Evolutionary conservation across 257 asterid genomes (phyloP), one percentile per base, ranked within the genome.

Genomic region (Solanum virginianum): DNA sequence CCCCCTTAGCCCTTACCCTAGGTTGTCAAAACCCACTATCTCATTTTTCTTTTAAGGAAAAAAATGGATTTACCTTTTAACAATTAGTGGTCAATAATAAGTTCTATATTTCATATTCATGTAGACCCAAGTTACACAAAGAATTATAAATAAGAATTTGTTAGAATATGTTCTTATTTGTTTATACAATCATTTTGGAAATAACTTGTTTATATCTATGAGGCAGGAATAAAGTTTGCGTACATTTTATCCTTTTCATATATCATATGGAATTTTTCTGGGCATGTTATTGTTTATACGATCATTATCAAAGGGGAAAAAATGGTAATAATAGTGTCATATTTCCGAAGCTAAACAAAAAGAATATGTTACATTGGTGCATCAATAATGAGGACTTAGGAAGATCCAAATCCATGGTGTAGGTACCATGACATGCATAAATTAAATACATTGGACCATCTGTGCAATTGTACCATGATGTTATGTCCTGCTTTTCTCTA

Each of bases 81-180:
- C 80, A 70, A 43, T 43, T 12, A 43, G 57, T 72, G 80, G 18
- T 43, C 80, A 72, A 72, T 72, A 72, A 72, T 72, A 72, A 45
- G 20, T 43, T 72, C 80, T 10, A 43, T 43, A 43, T 43, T 72
- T 24, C 36, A 72, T 16, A 71, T 43, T 71, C 11, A 43, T 71
- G 57, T 72, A 20, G 80, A n/a, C 36, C 36, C 36, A 32, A 32
- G 36, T 32, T 32, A 0, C 36, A 32, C 4, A 29, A 29, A 29
- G 3, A 29, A 29, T 29, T 29, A 29, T 29, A 29, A 29, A 29
- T 32, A 32, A 32, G 36, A 32, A 32, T 32, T 32, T 32, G 36
- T 32, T 32, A 32, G 36, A 32, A 32, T 32, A 32, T 32, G 36
- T 36, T 36, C 41, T 36, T 36, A 5, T 36, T 2, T 10, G 36